These are phyloP conservation scores for Xerocomus brunneocitrinus DNA, from an alignment of 768 basidiomycete genomes.

Conservation along the genomic window DNA sequence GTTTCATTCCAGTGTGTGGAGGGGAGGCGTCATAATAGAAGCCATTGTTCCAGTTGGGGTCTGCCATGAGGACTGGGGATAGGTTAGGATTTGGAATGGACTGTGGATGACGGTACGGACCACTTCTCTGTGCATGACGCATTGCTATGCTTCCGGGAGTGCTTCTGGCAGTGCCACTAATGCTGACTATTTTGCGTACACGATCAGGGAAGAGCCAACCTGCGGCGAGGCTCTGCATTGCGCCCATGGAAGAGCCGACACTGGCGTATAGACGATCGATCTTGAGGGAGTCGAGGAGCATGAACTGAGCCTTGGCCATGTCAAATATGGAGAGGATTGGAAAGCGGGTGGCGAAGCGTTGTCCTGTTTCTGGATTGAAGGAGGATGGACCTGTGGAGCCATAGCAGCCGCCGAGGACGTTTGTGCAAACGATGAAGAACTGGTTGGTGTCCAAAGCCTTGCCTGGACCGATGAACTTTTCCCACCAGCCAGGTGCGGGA, in stretches of 20 bases:
- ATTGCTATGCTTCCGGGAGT: conserved; percentile 91
- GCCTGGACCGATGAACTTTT: conserved; percentile 95
- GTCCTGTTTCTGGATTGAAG: conserved; percentile 59
- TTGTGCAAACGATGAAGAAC: conserved; percentile 93
- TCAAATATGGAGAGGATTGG: conserved; percentile 93
- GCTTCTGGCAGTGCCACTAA: conserved; percentile 91
- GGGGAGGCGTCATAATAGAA: conserved; percentile 96
- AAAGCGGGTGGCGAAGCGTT: conserved; percentile 85
- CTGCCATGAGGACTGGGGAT: conserved; percentile 88
- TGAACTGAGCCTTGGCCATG: conserved; percentile 94
- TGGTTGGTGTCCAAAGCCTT: conserved; percentile 89
- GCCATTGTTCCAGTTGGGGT: conserved; percentile 98
- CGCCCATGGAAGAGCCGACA: conserved; percentile 96
- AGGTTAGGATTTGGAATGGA: not conserved
- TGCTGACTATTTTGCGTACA: conserved; percentile 87
- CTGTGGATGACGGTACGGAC: conserved; percentile 36
- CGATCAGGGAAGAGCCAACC: conserved; percentile 88
- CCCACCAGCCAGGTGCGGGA: conserved; percentile 93
- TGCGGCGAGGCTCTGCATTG: conserved; percentile 95
- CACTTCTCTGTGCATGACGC: conserved; percentile 94
- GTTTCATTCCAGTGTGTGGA: conserved; percentile 97
- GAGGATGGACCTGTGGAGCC: conserved; percentile 95
- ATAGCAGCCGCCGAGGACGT: conserved; percentile 96
- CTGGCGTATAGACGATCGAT: conserved; percentile 87
- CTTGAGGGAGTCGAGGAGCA: conserved; percentile 76